Evolutionary conservation across 331 rosid genomes (phyloP).

Genomic region (Telfairia occidentalis): DNA sequence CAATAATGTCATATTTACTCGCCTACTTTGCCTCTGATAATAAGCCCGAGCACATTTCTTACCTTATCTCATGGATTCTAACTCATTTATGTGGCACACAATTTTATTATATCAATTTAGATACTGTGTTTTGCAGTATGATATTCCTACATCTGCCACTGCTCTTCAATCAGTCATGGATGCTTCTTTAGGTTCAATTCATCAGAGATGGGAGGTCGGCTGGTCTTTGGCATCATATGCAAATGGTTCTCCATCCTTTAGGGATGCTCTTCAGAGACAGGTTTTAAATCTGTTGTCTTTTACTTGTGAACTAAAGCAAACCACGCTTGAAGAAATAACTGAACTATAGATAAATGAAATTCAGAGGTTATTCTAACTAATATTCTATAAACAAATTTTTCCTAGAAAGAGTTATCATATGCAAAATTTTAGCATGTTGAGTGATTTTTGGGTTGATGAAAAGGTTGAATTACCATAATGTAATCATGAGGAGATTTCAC

Average conservation of each 20-base stretch:
- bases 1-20: background rate
- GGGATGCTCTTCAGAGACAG: slow-evolving; percentile 32
- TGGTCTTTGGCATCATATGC: slow-evolving; percentile 74
- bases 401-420: background rate
- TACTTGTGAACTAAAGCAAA: background rate
- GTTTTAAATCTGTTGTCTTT: slow-evolving; percentile 20
- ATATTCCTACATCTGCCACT: slow-evolving; percentile 52
- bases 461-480: background rate
- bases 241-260: slow-evolving; percentile 34
- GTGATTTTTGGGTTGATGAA: background rate
- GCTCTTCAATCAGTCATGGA: slow-evolving; percentile 63
- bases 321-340: background rate
- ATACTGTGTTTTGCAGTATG: slow-evolving; percentile 37
- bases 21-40: background rate
- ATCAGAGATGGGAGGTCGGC: slow-evolving; percentile 86
- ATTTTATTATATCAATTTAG: slow-evolving; percentile 11
- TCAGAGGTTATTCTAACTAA: background rate
- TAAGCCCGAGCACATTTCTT: background rate
- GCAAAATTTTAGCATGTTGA: background rate
- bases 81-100: background rate
- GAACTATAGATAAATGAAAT: background rate
- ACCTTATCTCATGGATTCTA: background rate
- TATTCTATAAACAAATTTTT: background rate
- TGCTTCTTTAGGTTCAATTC: slow-evolving; percentile 51
- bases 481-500: background rate